Percentiles rank a stretch among this genome's conserved stretches.
phyloP scores from a whole-genome alignment of 2,329 filamentous ascomycete species.

The Diplodia mutila region DNA sequence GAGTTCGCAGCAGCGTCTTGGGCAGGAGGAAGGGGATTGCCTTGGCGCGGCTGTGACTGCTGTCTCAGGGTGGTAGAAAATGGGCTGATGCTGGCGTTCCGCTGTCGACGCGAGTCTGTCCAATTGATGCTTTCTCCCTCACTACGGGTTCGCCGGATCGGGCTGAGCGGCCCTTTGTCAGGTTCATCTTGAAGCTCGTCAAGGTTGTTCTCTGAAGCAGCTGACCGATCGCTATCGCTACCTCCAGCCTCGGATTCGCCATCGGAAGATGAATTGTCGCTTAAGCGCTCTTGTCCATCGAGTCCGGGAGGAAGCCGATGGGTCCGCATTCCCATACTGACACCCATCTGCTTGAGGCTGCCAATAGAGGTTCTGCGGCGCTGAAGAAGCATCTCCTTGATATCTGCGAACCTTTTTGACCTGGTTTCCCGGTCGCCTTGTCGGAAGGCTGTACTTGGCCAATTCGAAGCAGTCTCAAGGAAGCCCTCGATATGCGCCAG shows the following conservation, averaged over 20 bases:
- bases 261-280: constrained; percentile 45
- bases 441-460: constrained; percentile 59
- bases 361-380: constrained; percentile 56
- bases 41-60: neutral
- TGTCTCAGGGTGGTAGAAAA: neutral
- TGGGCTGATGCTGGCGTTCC: neutral
- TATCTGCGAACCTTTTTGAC: constrained; percentile 58
- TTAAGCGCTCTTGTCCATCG: constrained; percentile 48
- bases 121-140: neutral
- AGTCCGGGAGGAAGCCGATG: constrained; percentile 69
- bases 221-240: constrained; percentile 34
- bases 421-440: constrained; percentile 47
- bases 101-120: neutral
- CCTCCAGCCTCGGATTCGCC: constrained; percentile 34
- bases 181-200: neutral
- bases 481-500: constrained; percentile 50
- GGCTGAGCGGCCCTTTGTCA: neutral
- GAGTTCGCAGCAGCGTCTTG: neutral
- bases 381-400: constrained; percentile 65
- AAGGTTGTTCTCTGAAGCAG: constrained; percentile 34
- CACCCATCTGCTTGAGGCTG: constrained; percentile 57
- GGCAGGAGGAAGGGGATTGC: neutral
- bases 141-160: constrained; percentile 7
- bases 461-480: constrained; percentile 49
- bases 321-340: constrained; percentile 75